Evolutionary conservation across 164 flowering plant genomes (phyloP), one percentile per base, ranked within the genome.

Genomic region (Piper longum): DNA sequence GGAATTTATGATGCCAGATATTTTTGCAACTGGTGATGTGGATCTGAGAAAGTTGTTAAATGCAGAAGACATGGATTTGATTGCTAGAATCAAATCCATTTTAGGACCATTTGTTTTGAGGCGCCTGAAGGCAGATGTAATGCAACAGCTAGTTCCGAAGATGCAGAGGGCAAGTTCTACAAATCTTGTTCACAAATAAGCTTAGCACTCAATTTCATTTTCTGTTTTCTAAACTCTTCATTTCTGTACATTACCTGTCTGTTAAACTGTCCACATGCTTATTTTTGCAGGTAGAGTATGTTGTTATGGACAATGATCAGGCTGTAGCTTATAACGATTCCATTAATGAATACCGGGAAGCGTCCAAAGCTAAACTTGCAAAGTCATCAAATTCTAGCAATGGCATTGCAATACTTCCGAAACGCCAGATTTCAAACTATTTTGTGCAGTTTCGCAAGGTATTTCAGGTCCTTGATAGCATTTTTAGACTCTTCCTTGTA

Each of bases 1-100:
- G 79, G 98, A 93, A 82, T 93, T 93, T 76, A 88, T 93, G 89
- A 74, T 93, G 88, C 98, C 98, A 66, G 90, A 88, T 76, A 77
- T 93, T 67, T 93, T 93, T 81, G 85, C 78, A 57, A 85, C 97
- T 68, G 92, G 83, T 68, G 89, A 86, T 69, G 88, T 84, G 62
- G 98, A 93, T 78, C 74, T 93, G 70, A 93, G 88, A 72, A 88
- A 83, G 75, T 71, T 93, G 59, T 69, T 93, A 70, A 86, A 73
- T 80, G 77, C 84, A 48, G 96, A 86, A 76, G 87, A 93, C 63
- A 71, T 60, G 44, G 91, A 82, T 57, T 74, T 93, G 71, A 80
- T 89, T 72, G 72, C 77, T 62, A 91, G 86, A 42, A 86, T 93
- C 79, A 93, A 93, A 77, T 88, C 95, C 73, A 93, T 93, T 51